Base-by-base conservation (phyloP, 352 stramenopile genomes). In the Globisporangium middletonii region DNA sequence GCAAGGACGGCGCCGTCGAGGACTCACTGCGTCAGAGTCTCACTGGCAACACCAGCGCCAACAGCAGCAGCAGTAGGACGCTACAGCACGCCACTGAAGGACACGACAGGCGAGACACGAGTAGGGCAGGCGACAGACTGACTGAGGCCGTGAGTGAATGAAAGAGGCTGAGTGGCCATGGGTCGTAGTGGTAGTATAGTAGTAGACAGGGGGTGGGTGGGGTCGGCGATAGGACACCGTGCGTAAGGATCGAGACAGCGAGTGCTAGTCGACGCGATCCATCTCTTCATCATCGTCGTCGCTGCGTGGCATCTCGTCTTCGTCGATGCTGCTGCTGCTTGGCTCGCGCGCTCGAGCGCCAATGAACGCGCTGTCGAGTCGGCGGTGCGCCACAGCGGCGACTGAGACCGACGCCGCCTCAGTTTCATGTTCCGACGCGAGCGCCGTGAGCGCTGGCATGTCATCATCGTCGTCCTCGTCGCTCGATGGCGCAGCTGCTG, bases 191-290 rank as follows among this genome's bases (percentile, higher is more conserved):
- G 23, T 23, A 23, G 23, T 23, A 23, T 23, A 23, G 23, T 23
- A 23, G 23, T 23, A 23, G 23, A 23, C 23, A 23, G 23, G 23
- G 23, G 23, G 0, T n/a, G n/a, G 41, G 41, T 46, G 41, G 18
- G 3, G 6, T 6, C 3, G 18, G 19, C 15, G 16, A 26, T 23
- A 2, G 2, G 19, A 48, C 4, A 16, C 9, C 8, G 18, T 8
- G 13, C 9, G 8, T 8, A 8, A 46, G 2, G 13, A 19, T 19
- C 0, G 3, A 46, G 15, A 46, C 1, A 13, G 43, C 43, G 43
- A 27, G 7, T 16, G 55, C 37, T 56, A 91, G 54, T 91, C 81
- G 37, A 91, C 66, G 57, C 78, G 70, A 30, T 91, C 77, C 68
- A 91, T 69, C 26, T 85, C 80, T 62, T 88, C 79, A 63, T 86